phyloP scores from a whole-genome alignment of 2,329 filamentous ascomycete species.

The Ceratocystis variospora region DNA sequence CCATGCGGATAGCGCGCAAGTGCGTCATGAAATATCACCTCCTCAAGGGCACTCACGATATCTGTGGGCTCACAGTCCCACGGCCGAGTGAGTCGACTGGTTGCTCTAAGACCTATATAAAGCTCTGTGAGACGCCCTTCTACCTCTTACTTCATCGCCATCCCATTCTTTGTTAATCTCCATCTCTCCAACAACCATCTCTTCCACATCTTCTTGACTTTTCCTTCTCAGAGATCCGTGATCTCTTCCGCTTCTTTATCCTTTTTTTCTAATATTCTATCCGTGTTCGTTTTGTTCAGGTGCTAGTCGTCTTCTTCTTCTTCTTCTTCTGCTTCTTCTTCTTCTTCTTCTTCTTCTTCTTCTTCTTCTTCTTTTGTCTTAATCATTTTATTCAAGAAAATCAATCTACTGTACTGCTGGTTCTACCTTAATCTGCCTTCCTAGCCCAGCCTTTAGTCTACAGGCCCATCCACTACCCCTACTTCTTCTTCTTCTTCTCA shows the following conservation, averaged over 20 bases:
- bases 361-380: neutral
- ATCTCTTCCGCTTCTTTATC: slow-evolving; percentile 18
- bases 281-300: slow-evolving; percentile 6
- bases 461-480: no score
- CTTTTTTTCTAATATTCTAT: neutral
- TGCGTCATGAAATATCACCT: no score
- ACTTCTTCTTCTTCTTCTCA: no score
- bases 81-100: no score
- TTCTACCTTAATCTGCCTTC: no score
- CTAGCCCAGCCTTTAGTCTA: no score
- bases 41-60: no score
- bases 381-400: neutral
- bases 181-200: neutral
- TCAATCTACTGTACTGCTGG: neutral
- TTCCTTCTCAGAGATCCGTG: slow-evolving; percentile 18
- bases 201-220: slow-evolving; percentile 12
- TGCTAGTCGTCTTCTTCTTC: slow-evolving; percentile 13
- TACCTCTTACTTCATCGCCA: slow-evolving; percentile 5
- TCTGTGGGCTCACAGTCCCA: no score
- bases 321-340: neutral
- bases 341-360: neutral
- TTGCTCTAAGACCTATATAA: no score
- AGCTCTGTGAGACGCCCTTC: neutral
- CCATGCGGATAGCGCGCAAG: no score
- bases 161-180: neutral